phyloP scores from a whole-genome alignment of 352 stramenopile species.

The Phytophthora pistaciae region DNA sequence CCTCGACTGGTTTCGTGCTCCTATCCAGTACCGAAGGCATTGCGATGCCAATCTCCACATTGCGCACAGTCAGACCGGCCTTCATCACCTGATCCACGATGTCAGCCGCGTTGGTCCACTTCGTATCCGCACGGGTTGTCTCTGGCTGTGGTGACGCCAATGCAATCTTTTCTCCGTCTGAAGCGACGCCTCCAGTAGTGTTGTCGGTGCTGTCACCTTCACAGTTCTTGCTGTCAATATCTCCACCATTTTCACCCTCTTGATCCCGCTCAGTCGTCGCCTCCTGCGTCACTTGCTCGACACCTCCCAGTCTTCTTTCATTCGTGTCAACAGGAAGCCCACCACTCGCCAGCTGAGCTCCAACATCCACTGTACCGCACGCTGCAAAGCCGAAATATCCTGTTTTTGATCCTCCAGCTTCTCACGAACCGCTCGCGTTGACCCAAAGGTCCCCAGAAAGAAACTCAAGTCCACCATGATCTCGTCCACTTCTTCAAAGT shows the following conservation, averaged over 20 bases:
- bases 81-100: background rate
- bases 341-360: background rate
- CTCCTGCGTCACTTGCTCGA: background rate
- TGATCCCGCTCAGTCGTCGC: no score
- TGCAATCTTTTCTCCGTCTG: no score
- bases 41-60: background rate
- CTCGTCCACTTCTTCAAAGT: slow-evolving; percentile 2
- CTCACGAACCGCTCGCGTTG: slow-evolving; percentile 1
- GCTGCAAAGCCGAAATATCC: background rate
- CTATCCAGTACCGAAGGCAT: background rate
- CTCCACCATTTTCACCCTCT: background rate
- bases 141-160: background rate
- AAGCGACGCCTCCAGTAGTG: background rate
- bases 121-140: background rate
- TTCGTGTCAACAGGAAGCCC: background rate
- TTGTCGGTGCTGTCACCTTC: background rate
- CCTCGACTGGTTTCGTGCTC: background rate
- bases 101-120: background rate
- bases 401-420: background rate
- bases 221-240: background rate
- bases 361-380: background rate
- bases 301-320: background rate
- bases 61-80: background rate
- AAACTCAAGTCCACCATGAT: slow-evolving; percentile 23
- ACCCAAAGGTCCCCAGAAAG: slow-evolving; percentile 12